These are phyloP conservation scores for Globisporangium alternatum DNA, from an alignment of 352 stramenopile genomes.

Conservation along the genomic window DNA sequence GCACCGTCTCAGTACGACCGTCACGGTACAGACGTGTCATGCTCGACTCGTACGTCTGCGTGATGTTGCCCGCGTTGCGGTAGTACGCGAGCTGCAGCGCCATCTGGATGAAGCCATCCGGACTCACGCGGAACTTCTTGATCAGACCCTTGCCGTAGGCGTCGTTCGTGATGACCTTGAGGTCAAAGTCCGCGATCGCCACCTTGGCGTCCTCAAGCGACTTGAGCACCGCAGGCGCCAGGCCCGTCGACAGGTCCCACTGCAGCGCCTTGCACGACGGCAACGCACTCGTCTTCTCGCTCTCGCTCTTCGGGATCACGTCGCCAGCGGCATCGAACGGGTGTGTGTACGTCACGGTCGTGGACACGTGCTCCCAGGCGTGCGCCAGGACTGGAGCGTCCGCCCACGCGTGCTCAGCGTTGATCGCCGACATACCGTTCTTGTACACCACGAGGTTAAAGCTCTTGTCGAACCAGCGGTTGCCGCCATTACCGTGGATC, in stretches of 20 bases:
- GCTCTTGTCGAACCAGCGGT: constrained; percentile 98
- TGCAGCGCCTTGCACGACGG: constrained; percentile 46
- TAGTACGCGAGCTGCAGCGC: constrained; percentile 96
- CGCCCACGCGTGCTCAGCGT: constrained; percentile 94
- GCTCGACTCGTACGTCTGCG: constrained; percentile 96
- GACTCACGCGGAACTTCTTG: constrained; percentile 92
- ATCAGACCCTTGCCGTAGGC: constrained; percentile 88
- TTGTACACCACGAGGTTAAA: constrained; percentile 95
- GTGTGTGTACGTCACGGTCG: constrained; percentile 45
- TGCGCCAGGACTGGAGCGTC: constrained; percentile 88
- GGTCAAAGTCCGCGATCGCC: constrained; percentile 87
- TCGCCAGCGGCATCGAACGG: constrained; percentile 63
- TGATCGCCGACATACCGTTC: constrained; percentile 93
- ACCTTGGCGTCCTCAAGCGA: constrained; percentile 46
- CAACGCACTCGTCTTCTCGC: constrained; percentile 45
- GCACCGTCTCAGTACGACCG: constrained; percentile 93
- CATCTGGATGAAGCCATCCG: constrained; percentile 96
- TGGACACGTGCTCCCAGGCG: constrained; percentile 75
- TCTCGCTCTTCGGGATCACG: constrained; percentile 34
- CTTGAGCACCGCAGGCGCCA: constrained; percentile 54
- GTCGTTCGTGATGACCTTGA: constrained; percentile 86
- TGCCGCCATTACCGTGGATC: constrained; percentile 86
- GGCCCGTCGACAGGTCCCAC: constrained; percentile 59
- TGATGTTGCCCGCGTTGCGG: constrained; percentile 89
- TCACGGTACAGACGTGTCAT: constrained; percentile 96